Evolutionary conservation across 2,329 filamentous ascomycete genomes (phyloP).

Genomic region (Westerdykella sp.): DNA sequence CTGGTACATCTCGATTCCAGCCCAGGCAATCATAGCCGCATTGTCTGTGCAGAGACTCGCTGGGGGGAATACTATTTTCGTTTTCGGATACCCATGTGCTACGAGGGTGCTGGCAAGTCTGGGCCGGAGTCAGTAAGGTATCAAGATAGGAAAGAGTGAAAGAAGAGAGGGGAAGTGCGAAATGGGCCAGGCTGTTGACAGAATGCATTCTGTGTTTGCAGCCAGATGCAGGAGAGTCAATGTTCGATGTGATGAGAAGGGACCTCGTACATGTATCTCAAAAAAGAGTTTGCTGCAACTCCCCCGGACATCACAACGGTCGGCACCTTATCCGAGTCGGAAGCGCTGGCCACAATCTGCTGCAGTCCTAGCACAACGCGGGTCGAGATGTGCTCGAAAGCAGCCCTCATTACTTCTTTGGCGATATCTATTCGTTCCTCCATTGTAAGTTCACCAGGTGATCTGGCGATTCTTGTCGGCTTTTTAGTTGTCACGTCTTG

Average conservation of each 20-base stretch:
- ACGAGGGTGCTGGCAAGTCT: constrained; percentile 53
- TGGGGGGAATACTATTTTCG: constrained; percentile 69
- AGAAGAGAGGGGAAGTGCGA: neutral
- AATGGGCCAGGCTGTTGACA: neutral
- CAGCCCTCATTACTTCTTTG: constrained; percentile 65
- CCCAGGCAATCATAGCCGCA: constrained; percentile 95
- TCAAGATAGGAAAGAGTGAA: neutral
- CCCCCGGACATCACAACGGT: constrained; percentile 82
- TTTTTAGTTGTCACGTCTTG: constrained; percentile 25
- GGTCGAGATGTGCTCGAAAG: constrained; percentile 80
- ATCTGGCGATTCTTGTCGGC: constrained; percentile 24
- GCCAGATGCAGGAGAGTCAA: neutral
- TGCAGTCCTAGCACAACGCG: constrained; percentile 66
- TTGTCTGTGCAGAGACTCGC: constrained; percentile 81
- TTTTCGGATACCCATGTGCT: constrained; percentile 56
- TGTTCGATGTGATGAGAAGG: constrained; percentile 1
- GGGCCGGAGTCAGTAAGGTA: constrained; percentile 1
- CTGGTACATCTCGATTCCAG: constrained; percentile 85
- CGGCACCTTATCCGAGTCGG: constrained; percentile 26
- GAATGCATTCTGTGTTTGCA: neutral
- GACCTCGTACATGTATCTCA: constrained; percentile 56
- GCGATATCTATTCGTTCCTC: constrained; percentile 65
- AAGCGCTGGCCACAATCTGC: constrained; percentile 6
- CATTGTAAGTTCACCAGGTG: constrained; percentile 41
- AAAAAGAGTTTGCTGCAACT: constrained; percentile 77